Evolutionary conservation across 2,329 filamentous ascomycete genomes (phyloP).

Genomic region (Penicillium janthinellum): DNA sequence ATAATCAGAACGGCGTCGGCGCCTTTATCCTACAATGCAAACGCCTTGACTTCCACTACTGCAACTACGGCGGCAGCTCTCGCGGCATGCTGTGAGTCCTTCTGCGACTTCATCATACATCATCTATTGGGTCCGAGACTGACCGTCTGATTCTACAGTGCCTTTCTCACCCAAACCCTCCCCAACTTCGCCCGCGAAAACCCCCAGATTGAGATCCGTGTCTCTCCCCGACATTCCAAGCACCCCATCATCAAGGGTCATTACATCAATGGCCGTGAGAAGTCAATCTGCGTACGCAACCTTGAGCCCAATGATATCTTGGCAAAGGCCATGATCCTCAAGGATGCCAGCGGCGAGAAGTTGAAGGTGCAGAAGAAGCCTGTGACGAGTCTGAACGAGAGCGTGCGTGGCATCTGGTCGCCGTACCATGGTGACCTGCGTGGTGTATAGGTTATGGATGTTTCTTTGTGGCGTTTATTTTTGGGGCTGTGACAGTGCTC

Average conservation of each 20-base stretch:
- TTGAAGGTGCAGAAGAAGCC: conserved; percentile 58
- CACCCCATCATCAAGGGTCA: conserved; percentile 87
- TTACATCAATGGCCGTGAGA: conserved; percentile 88
- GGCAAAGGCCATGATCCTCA: conserved; percentile 65
- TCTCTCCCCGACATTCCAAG: conserved; percentile 85
- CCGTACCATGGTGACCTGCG: conserved; percentile 62
- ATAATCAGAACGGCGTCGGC: conserved; percentile 82
- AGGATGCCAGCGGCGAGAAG: conserved; percentile 52
- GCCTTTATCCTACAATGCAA: conserved; percentile 98
- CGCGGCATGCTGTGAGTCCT: conserved; percentile 82
- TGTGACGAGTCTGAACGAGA: conserved; percentile 64
- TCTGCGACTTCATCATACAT: conserved; percentile 4
- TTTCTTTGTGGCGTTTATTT: conserved; percentile 15
- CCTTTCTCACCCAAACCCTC: conserved; percentile 78
- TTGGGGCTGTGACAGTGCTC: conserved; percentile 8
- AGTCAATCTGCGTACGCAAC: conserved; percentile 87
- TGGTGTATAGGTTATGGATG: conserved; percentile 43
- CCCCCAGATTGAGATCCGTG: conserved; percentile 85
- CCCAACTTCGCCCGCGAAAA: conserved; percentile 76
- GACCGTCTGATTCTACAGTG: conserved; percentile 50
- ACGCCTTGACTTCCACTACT: conserved; percentile 94
- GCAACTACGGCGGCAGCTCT: conserved; percentile 92
- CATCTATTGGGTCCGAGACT: conserved; percentile 2
- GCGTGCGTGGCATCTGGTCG: conserved; percentile 66
- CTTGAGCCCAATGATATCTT: conserved; percentile 77